Conservation (phyloP, 345 rosid species). For the Populus davidiana region DNA sequence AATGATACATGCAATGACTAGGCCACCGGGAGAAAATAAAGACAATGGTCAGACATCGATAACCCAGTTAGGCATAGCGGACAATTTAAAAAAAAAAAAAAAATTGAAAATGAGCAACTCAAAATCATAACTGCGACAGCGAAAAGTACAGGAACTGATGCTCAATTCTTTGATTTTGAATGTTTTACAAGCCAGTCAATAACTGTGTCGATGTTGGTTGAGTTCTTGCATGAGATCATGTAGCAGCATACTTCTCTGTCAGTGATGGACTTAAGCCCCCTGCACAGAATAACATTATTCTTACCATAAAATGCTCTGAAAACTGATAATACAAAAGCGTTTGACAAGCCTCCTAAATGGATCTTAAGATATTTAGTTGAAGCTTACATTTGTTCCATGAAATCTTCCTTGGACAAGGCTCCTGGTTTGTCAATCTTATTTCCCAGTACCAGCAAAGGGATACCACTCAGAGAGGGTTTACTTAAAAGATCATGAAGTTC, state of each 20-base stretch:
- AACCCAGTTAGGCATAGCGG: constrained; percentile 19
- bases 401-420: constrained; percentile 54
- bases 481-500: constrained; percentile 74
- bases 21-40: constrained; percentile 14
- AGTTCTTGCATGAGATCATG: constrained; percentile 76
- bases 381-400: constrained; percentile 56
- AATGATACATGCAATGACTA: not conserved
- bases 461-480: constrained; percentile 57
- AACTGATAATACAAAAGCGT: not conserved
- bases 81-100: constrained; percentile 6
- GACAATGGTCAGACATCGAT: constrained; percentile 13
- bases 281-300: constrained; percentile 15
- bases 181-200: constrained; percentile 75
- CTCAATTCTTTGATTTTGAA: constrained; percentile 62
- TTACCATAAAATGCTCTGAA: constrained; percentile 1
- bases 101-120: not conserved
- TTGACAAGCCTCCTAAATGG: not conserved
- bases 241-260: constrained; percentile 66
- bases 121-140: not conserved
- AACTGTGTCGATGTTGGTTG: constrained; percentile 63
- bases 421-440: constrained; percentile 71
- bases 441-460: constrained; percentile 67
- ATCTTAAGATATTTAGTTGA: not conserved
- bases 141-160: constrained; percentile 8
- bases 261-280: constrained; percentile 56